Evolutionary conservation across 257 asterid species (phyloP).

Genomic region (Solanum chmielewskii): DNA sequence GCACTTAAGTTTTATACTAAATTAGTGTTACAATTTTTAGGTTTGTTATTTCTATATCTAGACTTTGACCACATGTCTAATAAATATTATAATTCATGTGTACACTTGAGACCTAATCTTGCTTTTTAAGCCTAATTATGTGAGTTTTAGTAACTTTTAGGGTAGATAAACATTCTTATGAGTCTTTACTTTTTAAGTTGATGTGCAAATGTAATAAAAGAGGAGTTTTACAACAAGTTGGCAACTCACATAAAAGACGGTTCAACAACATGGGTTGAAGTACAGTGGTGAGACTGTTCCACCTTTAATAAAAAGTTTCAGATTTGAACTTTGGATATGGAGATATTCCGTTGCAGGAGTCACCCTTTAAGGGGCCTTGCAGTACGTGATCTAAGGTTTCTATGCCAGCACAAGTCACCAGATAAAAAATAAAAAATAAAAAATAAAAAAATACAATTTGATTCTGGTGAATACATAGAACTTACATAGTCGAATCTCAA

Average conservation of each 20-base stretch:
- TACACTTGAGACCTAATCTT: not conserved
- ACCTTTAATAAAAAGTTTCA: too few species aligned
- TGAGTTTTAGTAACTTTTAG: not conserved
- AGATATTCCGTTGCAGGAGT: not conserved
- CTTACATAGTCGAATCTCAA: not conserved
- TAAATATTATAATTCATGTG: not conserved
- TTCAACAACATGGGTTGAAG: not conserved
- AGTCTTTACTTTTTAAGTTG: not conserved
- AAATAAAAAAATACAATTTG: not conserved
- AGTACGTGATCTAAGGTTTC: not conserved
- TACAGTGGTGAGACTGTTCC: not conserved
- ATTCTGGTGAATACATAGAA: not conserved
- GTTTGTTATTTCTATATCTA: not conserved
- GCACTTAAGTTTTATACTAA: not conserved
- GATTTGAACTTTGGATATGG: too few species aligned
- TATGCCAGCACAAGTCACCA: not conserved
- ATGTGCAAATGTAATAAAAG: not conserved
- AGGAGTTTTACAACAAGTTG: not conserved
- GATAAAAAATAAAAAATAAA: not conserved
- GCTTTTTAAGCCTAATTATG: not conserved
- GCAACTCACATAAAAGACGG: not conserved
- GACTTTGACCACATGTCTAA: not conserved
- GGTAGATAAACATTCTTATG: not conserved
- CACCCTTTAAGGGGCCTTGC: too few species aligned
- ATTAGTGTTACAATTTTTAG: not conserved